These are phyloP conservation scores for Cryptococcus maquisensis DNA, from an alignment of 1,284 basidiomycete genomes.

Conservation along the genomic window DNA sequence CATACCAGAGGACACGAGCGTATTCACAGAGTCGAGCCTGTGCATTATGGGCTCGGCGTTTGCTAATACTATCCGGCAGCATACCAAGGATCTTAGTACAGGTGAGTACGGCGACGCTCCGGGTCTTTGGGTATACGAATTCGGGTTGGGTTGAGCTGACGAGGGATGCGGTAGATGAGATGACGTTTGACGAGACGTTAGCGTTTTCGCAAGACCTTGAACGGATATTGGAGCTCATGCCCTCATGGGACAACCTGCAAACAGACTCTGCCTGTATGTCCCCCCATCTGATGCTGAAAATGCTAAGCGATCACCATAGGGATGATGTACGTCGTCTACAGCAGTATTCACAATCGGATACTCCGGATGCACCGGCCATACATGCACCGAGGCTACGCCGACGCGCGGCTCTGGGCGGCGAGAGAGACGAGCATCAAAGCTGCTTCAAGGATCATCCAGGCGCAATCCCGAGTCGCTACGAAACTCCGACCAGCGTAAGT, in stretches of 20 bases:
- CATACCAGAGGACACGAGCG: not conserved
- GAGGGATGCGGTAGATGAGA: not conserved
- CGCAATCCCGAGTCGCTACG: slow-evolving; percentile 7
- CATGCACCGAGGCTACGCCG: slow-evolving; percentile 12
- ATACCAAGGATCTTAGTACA: not conserved
- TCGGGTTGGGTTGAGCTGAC: not conserved
- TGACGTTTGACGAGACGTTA: not conserved
- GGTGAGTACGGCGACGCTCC: too few relatives aligned
- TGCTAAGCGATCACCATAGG: too few relatives aligned
- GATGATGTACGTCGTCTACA: not conserved
- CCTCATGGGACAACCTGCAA: not conserved
- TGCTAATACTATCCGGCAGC: not conserved
- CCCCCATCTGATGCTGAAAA: too few relatives aligned
- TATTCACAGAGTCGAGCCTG: slow-evolving; percentile 12
- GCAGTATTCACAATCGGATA: slow-evolving; percentile 21
- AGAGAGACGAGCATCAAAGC: slow-evolving; percentile 7
- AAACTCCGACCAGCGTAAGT: slow-evolving; percentile 16
- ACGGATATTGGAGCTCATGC: not conserved
- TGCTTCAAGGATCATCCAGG: slow-evolving; percentile 12
- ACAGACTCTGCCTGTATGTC: slow-evolving; percentile 1
- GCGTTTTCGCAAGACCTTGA: not conserved
- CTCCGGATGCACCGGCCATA: slow-evolving; percentile 21
- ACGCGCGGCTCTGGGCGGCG: slow-evolving; percentile 1
- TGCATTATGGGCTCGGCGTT: slow-evolving; percentile 5
- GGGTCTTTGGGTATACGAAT: too few relatives aligned